Conservation (phyloP, 345 rosid species). For the Euphorbia tirucalli region DNA sequence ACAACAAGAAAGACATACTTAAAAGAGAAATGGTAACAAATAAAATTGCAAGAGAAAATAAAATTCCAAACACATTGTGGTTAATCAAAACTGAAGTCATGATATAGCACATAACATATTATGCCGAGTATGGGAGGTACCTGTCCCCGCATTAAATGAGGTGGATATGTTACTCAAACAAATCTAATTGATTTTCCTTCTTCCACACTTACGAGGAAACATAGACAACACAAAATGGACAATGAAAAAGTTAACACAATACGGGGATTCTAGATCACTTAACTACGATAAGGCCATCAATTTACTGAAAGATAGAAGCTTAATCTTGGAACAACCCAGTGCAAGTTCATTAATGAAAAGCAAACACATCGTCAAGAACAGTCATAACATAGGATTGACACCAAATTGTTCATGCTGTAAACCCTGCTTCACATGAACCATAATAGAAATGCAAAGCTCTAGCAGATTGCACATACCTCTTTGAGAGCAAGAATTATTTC, state of each 20-base stretch:
- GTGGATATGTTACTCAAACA: background rate
- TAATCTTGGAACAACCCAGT: background rate
- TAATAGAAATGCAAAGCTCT: background rate
- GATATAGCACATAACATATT: background rate
- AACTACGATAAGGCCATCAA: background rate
- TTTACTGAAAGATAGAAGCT: background rate
- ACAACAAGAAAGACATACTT: too few relatives aligned
- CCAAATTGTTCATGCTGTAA: background rate
- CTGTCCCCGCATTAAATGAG: too few relatives aligned
- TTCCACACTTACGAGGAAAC: background rate
- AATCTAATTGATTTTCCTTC: background rate
- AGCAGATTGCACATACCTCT: conserved; percentile 57
- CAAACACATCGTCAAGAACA: background rate
- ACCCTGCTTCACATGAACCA: background rate
- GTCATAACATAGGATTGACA: background rate
- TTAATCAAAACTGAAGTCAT: background rate
- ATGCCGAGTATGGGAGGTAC: too few relatives aligned
- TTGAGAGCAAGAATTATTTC: conserved; percentile 87
- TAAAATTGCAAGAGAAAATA: too few relatives aligned
- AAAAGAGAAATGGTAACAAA: too few relatives aligned
- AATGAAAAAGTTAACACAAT: background rate
- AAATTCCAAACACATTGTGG: background rate
- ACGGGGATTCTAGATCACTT: background rate
- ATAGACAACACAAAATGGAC: background rate
- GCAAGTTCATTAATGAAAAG: background rate